A percentile compares a stretch with the other conserved stretches of the same genome.
These are phyloP conservation scores for Fusarium sp. DNA, from an alignment of 2,329 filamentous ascomycete species.

Conservation along the genomic window DNA sequence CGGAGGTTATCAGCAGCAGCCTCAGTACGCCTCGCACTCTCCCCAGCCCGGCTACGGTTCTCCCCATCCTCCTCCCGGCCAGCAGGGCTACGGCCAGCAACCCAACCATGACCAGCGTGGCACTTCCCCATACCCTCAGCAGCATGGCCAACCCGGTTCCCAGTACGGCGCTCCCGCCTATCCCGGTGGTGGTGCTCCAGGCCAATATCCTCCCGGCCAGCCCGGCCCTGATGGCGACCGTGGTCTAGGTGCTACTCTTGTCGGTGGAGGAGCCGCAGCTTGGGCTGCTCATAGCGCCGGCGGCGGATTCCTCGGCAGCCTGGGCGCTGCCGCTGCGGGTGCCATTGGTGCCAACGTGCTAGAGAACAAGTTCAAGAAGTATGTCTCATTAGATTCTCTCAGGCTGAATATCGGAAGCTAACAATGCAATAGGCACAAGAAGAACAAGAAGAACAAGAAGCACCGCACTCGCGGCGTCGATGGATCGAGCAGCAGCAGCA, in stretches of 20 bases:
- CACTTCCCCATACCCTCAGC: slow-evolving; percentile 35
- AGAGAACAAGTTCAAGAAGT: slow-evolving; percentile 56
- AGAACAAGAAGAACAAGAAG: slow-evolving; percentile 49
- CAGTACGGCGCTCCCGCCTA: slow-evolving; percentile 40
- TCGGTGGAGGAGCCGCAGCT: slow-evolving; percentile 66
- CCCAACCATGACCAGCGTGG: slow-evolving; percentile 36
- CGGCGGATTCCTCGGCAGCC: slow-evolving; percentile 62
- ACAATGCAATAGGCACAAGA: slow-evolving; percentile 47
- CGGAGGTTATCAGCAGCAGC: slow-evolving; percentile 39
- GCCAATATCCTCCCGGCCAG: slow-evolving; percentile 42
- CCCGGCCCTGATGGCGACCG: slow-evolving; percentile 59
- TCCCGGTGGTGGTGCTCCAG: slow-evolving; percentile 41
- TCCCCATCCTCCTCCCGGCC: slow-evolving; percentile 40
- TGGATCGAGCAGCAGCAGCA: slow-evolving; percentile 36
- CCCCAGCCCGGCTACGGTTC: slow-evolving; percentile 42
- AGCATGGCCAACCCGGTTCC: slow-evolving; percentile 35
- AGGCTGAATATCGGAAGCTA: background rate
- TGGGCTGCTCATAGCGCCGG: slow-evolving; percentile 67
- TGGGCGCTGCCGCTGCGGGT: slow-evolving; percentile 64
- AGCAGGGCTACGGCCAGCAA: slow-evolving; percentile 38
- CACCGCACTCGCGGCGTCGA: slow-evolving; percentile 38
- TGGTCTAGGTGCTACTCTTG: slow-evolving; percentile 65
- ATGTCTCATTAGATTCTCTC: background rate
- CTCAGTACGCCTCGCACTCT: slow-evolving; percentile 37
- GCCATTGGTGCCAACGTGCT: slow-evolving; percentile 67